Conservation (phyloP, 2,329 filamentous ascomycete genomes). For the Colletotrichum karsti region DNA sequence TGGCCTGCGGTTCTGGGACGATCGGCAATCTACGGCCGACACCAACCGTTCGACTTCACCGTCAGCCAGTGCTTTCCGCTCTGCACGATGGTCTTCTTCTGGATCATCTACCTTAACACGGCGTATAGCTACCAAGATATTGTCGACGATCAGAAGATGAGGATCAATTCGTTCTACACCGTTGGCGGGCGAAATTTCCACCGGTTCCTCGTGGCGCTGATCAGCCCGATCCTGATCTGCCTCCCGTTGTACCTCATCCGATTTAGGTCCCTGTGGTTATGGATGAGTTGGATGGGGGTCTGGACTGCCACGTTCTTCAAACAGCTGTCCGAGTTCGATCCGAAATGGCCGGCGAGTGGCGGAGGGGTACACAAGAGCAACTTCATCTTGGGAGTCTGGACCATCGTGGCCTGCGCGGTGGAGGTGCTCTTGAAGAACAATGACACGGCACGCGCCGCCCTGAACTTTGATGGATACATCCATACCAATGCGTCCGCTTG, state of each 20-base stretch:
- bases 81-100: slow-evolving; percentile 36
- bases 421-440: slow-evolving; percentile 30
- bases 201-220: slow-evolving; percentile 10
- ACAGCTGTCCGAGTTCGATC: slow-evolving; percentile 31
- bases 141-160: slow-evolving; percentile 34
- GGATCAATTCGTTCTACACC: slow-evolving; percentile 33
- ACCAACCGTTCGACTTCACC: slow-evolving; percentile 31
- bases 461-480: not conserved
- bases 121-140: slow-evolving; percentile 36
- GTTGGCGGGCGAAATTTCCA: slow-evolving; percentile 20
- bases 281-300: slow-evolving; percentile 22
- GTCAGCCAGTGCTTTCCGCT: slow-evolving; percentile 30
- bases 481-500: not conserved
- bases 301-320: slow-evolving; percentile 7
- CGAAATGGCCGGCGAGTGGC: slow-evolving; percentile 31
- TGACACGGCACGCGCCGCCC: not conserved
- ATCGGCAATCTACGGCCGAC: slow-evolving; percentile 30
- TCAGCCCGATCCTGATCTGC: slow-evolving; percentile 17
- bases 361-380: slow-evolving; percentile 32
- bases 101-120: slow-evolving; percentile 36
- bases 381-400: slow-evolving; percentile 33
- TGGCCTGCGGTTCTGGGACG: slow-evolving; percentile 34
- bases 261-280: slow-evolving; percentile 15
- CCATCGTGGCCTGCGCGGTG: slow-evolving; percentile 28
- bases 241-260: slow-evolving; percentile 12